Base-by-base conservation (phyloP, 306 rosid species). In the Amphicarpaea edgeworthii region DNA sequence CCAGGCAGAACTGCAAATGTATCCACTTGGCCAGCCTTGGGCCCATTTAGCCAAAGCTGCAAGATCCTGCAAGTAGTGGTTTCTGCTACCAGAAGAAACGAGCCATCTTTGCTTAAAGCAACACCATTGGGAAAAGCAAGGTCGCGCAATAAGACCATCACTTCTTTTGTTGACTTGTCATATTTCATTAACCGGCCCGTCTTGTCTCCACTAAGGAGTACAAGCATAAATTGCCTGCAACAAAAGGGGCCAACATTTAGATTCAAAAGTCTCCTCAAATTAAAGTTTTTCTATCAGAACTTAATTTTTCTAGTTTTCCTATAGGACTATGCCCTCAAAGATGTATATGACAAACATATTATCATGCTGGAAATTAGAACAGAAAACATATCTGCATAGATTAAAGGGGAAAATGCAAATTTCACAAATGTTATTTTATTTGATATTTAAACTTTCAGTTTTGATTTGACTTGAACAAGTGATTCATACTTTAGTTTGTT, bases 111-210 rank as follows among this genome's bases (percentile, higher is more conserved):
- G 86, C 96, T 95, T 72, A 95, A 73, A 10, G 96, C 84, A 67
- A 92, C 96, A 3, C 98, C 96, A 15, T 95, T 95, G 66, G 98
- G 89, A 81, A 92, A 95, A 64, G 88, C 87, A 64, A 92, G 87
- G 70, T 76, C 89, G 7, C 80, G 49, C 21, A 89, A 63, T 62
- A 95, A 71, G 78, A 95, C 87, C 0, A 80, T 82, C 61, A 92
- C 92, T 81, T 87, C 87, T 86, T 88, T 92, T 81, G 83, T 92
- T 30, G 84, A 74, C 73, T 82, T 89, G 21, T 89, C 61, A 43
- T 87, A 95, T 59, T 86, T 89, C 45, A 95, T 82, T 66, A 94
- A 81, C 79, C 92, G 86, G 15, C 98, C 97, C 3, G 96, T 88
- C 71, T 64, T 81, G 82, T 95, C 98, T 75, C 90, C 89, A 46